A percentile compares a stretch with the other conserved stretches of the same genome.
Conservation (phyloP, 345 rosid genomes). For the Microcos paniculata region DNA sequence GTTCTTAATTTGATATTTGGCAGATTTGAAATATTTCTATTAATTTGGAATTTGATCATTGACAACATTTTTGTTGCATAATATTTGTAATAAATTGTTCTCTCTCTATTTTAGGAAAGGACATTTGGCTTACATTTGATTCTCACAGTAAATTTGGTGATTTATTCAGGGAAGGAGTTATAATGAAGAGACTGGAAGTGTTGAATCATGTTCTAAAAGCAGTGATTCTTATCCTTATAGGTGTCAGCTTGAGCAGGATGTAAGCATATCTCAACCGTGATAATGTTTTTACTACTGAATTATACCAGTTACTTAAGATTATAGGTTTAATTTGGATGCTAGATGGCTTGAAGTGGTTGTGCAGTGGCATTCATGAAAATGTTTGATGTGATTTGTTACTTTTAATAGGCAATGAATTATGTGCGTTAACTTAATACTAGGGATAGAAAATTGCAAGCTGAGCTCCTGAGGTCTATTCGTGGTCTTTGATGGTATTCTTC, state of each 20-base stretch:
- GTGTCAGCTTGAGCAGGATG: slow-evolving; percentile 81
- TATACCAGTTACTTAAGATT: neutral
- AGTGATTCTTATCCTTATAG: slow-evolving; percentile 46
- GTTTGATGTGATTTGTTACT: neutral
- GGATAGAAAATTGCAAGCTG: neutral
- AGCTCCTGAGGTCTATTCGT: neutral
- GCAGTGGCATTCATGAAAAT: neutral
- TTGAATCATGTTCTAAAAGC: slow-evolving; percentile 29
- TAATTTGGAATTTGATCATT: neutral
- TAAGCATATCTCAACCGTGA: slow-evolving; percentile 35
- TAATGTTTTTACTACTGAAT: slow-evolving; percentile 11
- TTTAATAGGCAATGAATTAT: slow-evolving; percentile 5
- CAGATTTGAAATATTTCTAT: neutral
- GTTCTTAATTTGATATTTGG: neutral
- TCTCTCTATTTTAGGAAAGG: neutral
- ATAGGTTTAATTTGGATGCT: neutral
- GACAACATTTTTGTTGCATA: neutral
- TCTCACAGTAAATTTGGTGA: slow-evolving; percentile 16
- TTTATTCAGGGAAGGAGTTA: slow-evolving; percentile 42
- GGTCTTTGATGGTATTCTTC: neutral
- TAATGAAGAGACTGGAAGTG: slow-evolving; percentile 34
- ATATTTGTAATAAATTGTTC: neutral
- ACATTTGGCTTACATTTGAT: neutral
- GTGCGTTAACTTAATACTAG: neutral
- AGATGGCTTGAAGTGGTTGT: neutral